Conservation (phyloP, 176 grass and related monocot genomes). For the Zea mays region DNA sequence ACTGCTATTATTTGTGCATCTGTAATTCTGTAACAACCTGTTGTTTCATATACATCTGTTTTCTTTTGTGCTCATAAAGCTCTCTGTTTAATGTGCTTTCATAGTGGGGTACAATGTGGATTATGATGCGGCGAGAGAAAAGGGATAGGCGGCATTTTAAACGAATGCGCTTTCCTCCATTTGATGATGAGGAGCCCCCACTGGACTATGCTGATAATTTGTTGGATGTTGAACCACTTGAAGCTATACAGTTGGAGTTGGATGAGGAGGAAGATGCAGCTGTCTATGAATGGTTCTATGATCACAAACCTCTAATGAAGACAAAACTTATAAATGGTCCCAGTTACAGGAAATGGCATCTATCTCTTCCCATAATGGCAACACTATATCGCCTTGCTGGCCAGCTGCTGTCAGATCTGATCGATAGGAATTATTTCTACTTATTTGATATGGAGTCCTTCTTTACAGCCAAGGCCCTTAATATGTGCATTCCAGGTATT, state of each 20-base stretch:
- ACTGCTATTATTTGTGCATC: neutral
- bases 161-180: conserved; percentile 98
- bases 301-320: conserved; percentile 97
- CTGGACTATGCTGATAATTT: conserved; percentile 98
- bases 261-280: conserved; percentile 94
- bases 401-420: conserved; percentile 90
- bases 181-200: conserved; percentile 98
- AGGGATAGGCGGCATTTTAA: conserved; percentile 94
- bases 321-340: conserved; percentile 95
- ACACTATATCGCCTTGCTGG: conserved; percentile 91
- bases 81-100: conserved; percentile 29
- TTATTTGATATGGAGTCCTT: conserved; percentile 97
- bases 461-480: conserved; percentile 95
- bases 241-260: conserved; percentile 92
- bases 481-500: conserved; percentile 99
- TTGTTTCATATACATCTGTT: neutral
- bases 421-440: conserved; percentile 93
- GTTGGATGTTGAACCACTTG: conserved; percentile 89
- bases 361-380: conserved; percentile 96
- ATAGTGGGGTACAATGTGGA: conserved; percentile 99
- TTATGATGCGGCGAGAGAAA: conserved; percentile 98
- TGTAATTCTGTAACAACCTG: neutral
- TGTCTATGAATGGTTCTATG: conserved; percentile 96
- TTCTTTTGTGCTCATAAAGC: conserved; percentile 25
- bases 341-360: conserved; percentile 94